Percentiles rank a stretch among this genome's conserved stretches.
These are phyloP conservation scores for Ceratobasidium sp. DNA, from an alignment of 1,284 basidiomycete species.

Conservation along the genomic window DNA sequence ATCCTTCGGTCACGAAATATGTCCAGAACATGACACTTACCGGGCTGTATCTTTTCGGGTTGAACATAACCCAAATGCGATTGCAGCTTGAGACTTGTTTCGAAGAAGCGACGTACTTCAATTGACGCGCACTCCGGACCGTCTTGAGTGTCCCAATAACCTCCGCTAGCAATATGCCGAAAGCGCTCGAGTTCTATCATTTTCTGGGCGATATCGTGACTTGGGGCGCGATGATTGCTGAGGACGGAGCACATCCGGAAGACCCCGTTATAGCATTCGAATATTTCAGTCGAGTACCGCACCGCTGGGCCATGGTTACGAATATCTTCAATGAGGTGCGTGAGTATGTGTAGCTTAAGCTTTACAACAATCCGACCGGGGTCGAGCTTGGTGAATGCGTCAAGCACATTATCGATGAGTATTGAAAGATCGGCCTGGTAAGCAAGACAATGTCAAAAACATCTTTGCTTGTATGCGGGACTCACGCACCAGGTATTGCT, in stretches of 20 bases:
- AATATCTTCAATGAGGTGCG: slow-evolving; percentile 46
- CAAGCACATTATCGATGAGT: slow-evolving; percentile 22
- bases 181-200: slow-evolving; percentile 11
- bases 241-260: slow-evolving; percentile 46
- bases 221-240: slow-evolving; percentile 49
- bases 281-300: slow-evolving; percentile 39
- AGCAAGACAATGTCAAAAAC: neutral
- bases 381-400: neutral
- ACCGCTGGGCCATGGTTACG: slow-evolving; percentile 46
- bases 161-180: neutral
- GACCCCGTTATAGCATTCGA: slow-evolving; percentile 46
- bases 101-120: slow-evolving; percentile 31
- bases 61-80: neutral
- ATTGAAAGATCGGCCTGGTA: slow-evolving; percentile 1
- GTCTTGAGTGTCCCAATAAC: neutral
- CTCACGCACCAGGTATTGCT: slow-evolving; percentile 52
- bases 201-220: slow-evolving; percentile 31
- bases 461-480: slow-evolving; percentile 23
- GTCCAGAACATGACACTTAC: neutral
- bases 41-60: neutral
- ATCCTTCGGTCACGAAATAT: neutral
- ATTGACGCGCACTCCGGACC: neutral
- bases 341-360: slow-evolving; percentile 49
- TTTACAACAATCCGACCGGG: slow-evolving; percentile 35
- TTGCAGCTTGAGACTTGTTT: neutral